Base-by-base conservation (phyloP, 2,329 filamentous ascomycete species). In the Penicillium sp. region DNA sequence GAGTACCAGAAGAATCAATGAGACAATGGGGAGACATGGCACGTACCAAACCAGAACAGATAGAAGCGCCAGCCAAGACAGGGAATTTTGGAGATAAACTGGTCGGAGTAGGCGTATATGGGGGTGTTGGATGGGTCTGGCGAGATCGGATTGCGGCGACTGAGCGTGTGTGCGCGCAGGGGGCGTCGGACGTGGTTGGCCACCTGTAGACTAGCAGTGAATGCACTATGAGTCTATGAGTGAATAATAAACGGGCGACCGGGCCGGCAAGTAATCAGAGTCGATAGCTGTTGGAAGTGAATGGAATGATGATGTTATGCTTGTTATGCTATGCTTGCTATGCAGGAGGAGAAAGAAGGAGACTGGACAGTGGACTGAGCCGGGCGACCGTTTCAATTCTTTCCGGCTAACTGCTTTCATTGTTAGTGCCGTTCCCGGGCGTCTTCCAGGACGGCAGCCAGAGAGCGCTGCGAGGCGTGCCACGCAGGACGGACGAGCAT, bases 41-140 rank as follows among this genome's bases (percentile, higher is more conserved):
- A 60, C 55, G 28, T 52, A 56, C 59, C 43, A 55, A 59, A 52
- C 48, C 50, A 50, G 50, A 55, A 55, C 20, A 56, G 47, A 30
- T 33, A 20, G 26, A 38, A 53, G 47, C 55, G 56, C 59, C 61
- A 42, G n/a, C 35, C 46, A n/a, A n/a, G n/a, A 46, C 11, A 40
- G 46, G 35, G 28, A 28, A 33, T 23, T 35, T 48, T 23, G 28
- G 21, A 47, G 30, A 30, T 18, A 35, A 33, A n/a, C n/a, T n/a
- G n/a, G n/a, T n/a, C n/a, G n/a, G n/a, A n/a, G n/a, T n/a, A n/a
- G n/a, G n/a, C n/a, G n/a, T n/a, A n/a, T n/a, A n/a, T n/a, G n/a
- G n/a, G n/a, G n/a, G n/a, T n/a, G n/a, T n/a, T 55, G 57, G 54
- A 54, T 59, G 56, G 52, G 56, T 59, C 56, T 59, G 49, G 55